Conservation (phyloP, 495 filamentous ascomycete species). For the Aspergillus carlsbadensis region DNA sequence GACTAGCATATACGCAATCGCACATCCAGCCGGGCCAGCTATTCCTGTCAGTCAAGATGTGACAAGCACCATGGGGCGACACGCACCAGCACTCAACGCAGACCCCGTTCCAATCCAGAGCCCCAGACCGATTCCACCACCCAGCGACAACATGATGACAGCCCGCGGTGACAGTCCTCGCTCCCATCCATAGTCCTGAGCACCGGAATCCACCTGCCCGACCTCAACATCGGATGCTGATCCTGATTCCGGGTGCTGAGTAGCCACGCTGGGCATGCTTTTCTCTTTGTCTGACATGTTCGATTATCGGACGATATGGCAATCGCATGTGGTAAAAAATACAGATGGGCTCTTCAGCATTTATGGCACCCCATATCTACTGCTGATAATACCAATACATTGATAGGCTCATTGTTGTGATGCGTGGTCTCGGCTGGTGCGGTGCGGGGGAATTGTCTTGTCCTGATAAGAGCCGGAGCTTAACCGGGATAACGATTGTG, state of each 20-base stretch:
- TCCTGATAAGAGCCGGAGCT: no score
- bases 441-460: no score
- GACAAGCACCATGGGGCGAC: not conserved
- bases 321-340: no score
- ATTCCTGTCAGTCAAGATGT: not conserved
- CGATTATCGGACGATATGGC: no score
- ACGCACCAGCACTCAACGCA: slow-evolving; percentile 24
- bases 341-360: no score
- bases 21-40: slow-evolving; percentile 30
- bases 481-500: no score
- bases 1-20: slow-evolving; percentile 28
- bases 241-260: not conserved
- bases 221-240: not conserved
- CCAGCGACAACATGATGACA: slow-evolving; percentile 36
- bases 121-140: slow-evolving; percentile 29
- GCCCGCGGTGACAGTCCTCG: slow-evolving; percentile 26
- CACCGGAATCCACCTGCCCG: not conserved
- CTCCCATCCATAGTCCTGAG: slow-evolving; percentile 22
- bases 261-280: not conserved
- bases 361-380: no score
- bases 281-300: not conserved
- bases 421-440: no score
- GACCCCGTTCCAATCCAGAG: slow-evolving; percentile 33
- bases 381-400: no score
- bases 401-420: no score